Evolutionary conservation across 352 stramenopile species (phyloP).

Genomic region (Albugo laibachii): DNA sequence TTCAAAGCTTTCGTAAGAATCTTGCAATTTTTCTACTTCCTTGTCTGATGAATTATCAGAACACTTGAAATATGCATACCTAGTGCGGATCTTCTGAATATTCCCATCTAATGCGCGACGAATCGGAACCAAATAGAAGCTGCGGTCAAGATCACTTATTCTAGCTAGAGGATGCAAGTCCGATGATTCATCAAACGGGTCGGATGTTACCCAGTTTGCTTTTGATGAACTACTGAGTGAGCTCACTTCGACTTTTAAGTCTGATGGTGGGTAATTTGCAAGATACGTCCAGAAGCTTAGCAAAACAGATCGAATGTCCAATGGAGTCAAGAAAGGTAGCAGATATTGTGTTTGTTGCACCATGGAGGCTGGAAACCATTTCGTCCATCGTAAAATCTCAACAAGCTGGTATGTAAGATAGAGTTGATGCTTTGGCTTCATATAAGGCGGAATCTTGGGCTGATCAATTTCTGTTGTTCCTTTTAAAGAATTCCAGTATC

Average conservation of each 20-base stretch:
- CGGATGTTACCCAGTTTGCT: not conserved
- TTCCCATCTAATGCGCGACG: conserved; percentile 60
- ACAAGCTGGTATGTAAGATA: conserved; percentile 41
- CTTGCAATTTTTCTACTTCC: too few species aligned
- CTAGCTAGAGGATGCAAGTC: not conserved
- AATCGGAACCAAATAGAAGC: conserved; percentile 61
- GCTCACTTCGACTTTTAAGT: not conserved
- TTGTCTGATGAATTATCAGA: too few species aligned
- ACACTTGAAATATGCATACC: conserved; percentile 58
- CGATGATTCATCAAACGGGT: not conserved
- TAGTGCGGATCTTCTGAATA: conserved; percentile 43
- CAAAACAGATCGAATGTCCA: conserved; percentile 54
- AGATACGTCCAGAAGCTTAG: conserved; percentile 76
- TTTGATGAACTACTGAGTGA: not conserved
- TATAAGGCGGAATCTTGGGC: conserved; percentile 58
- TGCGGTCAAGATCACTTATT: conserved; percentile 1
- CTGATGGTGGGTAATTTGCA: conserved; percentile 37
- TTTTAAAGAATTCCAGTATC: conserved; percentile 72
- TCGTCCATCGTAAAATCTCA: conserved; percentile 25
- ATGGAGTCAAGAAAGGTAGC: conserved; percentile 37
- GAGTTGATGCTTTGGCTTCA: conserved; percentile 56
- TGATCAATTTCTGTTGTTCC: conserved; percentile 35
- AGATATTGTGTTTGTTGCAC: conserved; percentile 24
- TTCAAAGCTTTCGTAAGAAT: too few species aligned
- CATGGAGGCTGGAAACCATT: conserved; percentile 38